phyloP scores from a whole-genome alignment of 371 early-diverging fungal genomes.

The Cokeromyces recurvatus region DNA sequence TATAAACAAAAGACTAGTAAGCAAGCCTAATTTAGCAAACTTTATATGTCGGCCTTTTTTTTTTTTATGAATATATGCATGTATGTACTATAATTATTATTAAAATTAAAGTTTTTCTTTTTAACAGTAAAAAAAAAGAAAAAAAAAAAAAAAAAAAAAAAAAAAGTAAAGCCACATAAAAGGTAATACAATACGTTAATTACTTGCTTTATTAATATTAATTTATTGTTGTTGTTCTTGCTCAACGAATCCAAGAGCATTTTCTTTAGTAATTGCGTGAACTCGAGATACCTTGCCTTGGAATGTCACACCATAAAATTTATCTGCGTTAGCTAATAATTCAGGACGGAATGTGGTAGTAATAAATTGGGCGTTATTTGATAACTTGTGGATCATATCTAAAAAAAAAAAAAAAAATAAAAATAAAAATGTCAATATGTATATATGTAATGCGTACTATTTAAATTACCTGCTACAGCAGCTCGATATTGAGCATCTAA shows the following conservation, averaged over 20 bases:
- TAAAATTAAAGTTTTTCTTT: too few species aligned
- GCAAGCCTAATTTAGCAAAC: too few species aligned
- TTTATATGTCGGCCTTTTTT: too few species aligned
- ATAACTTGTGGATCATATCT: conserved; percentile 87
- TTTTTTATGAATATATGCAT: too few species aligned
- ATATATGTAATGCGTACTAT: too few species aligned
- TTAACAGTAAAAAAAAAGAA: too few species aligned
- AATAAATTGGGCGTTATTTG: conserved; percentile 91
- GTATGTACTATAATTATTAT: too few species aligned
- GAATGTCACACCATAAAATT: conserved; percentile 97
- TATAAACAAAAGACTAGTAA: too few species aligned
- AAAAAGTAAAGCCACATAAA: too few species aligned
- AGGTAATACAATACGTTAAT: too few species aligned
- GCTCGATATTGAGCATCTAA: conserved; percentile 96
- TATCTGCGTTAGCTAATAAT: conserved; percentile 84
- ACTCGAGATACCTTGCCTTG: conserved; percentile 77
- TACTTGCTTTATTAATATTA: not conserved
- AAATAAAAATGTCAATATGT: not conserved
- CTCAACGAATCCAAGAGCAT: conserved; percentile 69
- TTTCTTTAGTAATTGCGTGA: conserved; percentile 61
- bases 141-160: too few species aligned
- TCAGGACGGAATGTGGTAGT: conserved; percentile 98
- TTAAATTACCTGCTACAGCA: conserved; percentile 85
- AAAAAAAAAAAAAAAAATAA: not conserved
- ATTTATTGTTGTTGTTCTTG: conserved; percentile 28